Percentiles rank a stretch among this genome's conserved stretches.
Evolutionary conservation across 129 eudicot species (phyloP).

Genomic region (Escallonia herrerae): DNA sequence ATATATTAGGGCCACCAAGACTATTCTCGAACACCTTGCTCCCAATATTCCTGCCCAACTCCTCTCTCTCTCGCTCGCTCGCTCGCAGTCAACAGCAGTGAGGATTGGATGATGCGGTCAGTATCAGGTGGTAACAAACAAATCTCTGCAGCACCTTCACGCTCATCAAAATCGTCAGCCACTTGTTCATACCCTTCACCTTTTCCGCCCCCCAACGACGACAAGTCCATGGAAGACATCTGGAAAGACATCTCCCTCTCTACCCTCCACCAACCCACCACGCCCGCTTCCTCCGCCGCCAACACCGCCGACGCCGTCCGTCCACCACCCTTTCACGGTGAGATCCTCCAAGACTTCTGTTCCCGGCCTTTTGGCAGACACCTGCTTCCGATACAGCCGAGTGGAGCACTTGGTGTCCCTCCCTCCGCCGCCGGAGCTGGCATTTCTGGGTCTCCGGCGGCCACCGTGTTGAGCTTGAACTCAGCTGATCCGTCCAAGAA

Average conservation of each 20-base stretch:
- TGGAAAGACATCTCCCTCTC: slow-evolving; percentile 35
- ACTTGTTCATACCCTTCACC: not conserved
- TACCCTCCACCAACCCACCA: slow-evolving; percentile 27
- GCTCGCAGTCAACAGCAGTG: not conserved
- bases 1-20: too few relatives aligned
- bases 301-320: not conserved
- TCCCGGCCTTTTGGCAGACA: not conserved
- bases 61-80: too few relatives aligned
- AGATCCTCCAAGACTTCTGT: not conserved
- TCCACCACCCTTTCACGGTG: not conserved
- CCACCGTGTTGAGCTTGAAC: slow-evolving; percentile 25
- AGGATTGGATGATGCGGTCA: slow-evolving; percentile 1
- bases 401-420: not conserved
- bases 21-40: too few relatives aligned
- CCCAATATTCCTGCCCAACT: too few relatives aligned
- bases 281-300: slow-evolving; percentile 16
- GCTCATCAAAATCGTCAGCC: not conserved
- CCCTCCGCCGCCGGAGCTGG: slow-evolving; percentile 2
- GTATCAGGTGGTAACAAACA: not conserved
- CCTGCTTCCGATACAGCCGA: slow-evolving; percentile 5
- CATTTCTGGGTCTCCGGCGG: slow-evolving; percentile 8
- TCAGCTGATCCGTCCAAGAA: slow-evolving; percentile 1
- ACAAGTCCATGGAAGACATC: slow-evolving; percentile 31
- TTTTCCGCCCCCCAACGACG: not conserved
- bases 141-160: not conserved